Percentiles rank a stretch among this genome's conserved stretches.
These are phyloP conservation scores for Erysimum cheiri DNA, from an alignment of 441 rosid species.

Conservation along the genomic window DNA sequence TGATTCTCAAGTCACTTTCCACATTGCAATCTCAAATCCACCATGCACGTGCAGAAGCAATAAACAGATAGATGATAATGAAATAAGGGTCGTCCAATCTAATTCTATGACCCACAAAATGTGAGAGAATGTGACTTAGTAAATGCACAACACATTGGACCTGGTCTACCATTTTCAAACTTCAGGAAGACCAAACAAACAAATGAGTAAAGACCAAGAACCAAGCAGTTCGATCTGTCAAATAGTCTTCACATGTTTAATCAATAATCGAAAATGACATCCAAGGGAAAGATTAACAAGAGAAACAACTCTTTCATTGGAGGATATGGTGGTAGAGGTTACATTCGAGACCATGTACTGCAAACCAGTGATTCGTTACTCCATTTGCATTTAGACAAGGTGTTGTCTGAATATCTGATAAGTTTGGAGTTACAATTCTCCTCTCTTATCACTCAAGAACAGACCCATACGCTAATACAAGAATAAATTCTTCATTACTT, in stretches of 20 bases:
- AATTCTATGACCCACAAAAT: slow-evolving; percentile 44
- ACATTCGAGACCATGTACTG: too few relatives aligned
- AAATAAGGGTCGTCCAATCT: slow-evolving; percentile 42
- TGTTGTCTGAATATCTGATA: too few relatives aligned
- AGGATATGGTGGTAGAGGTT: too few relatives aligned
- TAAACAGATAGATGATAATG: slow-evolving; percentile 43
- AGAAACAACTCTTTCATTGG: background rate
- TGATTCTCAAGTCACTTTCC: slow-evolving; percentile 46
- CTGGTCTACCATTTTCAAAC: slow-evolving; percentile 40
- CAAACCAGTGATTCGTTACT: too few relatives aligned
- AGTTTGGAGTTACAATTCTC: too few relatives aligned
- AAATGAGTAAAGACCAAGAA: slow-evolving; percentile 18
- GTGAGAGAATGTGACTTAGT: slow-evolving; percentile 37
- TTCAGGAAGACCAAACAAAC: slow-evolving; percentile 20
- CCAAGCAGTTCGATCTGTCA: background rate
- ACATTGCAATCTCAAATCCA: slow-evolving; percentile 38
- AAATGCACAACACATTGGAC: slow-evolving; percentile 37
- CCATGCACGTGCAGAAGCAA: slow-evolving; percentile 40
- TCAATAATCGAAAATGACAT: slow-evolving; percentile 34
- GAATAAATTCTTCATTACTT: too few relatives aligned
- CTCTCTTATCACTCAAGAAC: too few relatives aligned
- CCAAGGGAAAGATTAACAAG: slow-evolving; percentile 12
- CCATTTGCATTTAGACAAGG: too few relatives aligned
- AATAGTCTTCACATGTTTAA: slow-evolving; percentile 35
- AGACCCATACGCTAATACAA: too few relatives aligned